Conservation (phyloP, 306 rosid species). For the Phaseolus lunatus region DNA sequence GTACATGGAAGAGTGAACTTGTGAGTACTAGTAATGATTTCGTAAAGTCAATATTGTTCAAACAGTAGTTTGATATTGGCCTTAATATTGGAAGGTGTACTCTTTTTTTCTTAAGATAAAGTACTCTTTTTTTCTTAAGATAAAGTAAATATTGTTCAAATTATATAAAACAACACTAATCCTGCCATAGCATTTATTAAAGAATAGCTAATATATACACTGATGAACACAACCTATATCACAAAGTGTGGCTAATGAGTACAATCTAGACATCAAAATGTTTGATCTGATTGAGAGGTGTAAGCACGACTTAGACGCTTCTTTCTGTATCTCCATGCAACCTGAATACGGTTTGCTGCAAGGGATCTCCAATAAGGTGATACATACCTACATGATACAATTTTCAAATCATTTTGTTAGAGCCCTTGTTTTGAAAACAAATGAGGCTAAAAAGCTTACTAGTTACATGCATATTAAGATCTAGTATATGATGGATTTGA, state of each 20-base stretch:
- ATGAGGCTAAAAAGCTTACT: not conserved
- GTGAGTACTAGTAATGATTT: too few species aligned
- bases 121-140: too few species aligned
- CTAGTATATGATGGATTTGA: too few species aligned
- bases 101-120: too few species aligned
- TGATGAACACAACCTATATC: constrained; percentile 1
- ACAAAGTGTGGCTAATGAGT: not conserved
- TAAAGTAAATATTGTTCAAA: not conserved
- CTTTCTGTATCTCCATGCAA: constrained; percentile 79
- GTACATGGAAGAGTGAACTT: too few species aligned
- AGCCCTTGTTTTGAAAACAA: constrained; percentile 11
- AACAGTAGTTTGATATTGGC: too few species aligned
- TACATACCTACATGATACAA: constrained; percentile 58
- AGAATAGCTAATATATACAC: not conserved
- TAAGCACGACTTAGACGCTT: constrained; percentile 60
- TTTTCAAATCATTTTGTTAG: constrained; percentile 15
- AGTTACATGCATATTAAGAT: not conserved
- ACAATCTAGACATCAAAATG: not conserved
- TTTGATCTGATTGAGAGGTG: constrained; percentile 19
- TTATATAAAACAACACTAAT: not conserved
- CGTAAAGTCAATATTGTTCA: too few species aligned
- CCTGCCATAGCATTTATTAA: not conserved
- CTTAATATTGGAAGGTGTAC: too few species aligned
- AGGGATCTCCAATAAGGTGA: constrained; percentile 83
- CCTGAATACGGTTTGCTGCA: constrained; percentile 79